Evolutionary conservation across 2,329 filamentous ascomycete genomes (phyloP).

Genomic region (Cercospora sesami): DNA sequence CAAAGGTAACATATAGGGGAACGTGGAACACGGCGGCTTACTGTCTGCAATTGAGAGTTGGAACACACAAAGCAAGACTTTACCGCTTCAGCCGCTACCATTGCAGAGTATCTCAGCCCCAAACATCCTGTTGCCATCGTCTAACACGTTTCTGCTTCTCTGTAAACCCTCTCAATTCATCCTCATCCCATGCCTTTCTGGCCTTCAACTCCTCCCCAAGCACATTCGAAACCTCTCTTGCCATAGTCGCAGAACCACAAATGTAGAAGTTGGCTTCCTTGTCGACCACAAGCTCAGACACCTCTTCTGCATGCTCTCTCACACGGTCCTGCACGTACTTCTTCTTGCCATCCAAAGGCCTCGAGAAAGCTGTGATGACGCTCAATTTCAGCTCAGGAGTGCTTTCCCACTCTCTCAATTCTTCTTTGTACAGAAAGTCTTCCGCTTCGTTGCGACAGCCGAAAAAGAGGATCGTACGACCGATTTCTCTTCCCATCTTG

Average conservation of each 20-base stretch:
- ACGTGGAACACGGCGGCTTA: background rate
- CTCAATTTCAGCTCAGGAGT: constrained; percentile 31
- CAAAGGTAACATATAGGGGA: background rate
- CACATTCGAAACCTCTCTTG: constrained; percentile 46
- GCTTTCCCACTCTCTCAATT: constrained; percentile 22
- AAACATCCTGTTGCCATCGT: constrained; percentile 33
- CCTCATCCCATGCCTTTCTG: constrained; percentile 21
- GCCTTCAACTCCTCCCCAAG: constrained; percentile 19
- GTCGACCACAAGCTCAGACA: constrained; percentile 36
- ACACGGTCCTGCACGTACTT: constrained; percentile 45
- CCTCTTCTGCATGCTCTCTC: constrained; percentile 35
- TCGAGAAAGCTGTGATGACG: constrained; percentile 41
- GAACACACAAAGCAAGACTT: background rate
- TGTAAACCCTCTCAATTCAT: constrained; percentile 23
- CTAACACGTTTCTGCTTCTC: constrained; percentile 31
- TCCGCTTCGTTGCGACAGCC: constrained; percentile 22
- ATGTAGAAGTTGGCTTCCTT: constrained; percentile 45
- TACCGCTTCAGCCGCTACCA: background rate
- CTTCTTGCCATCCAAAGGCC: constrained; percentile 28
- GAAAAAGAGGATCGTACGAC: constrained; percentile 39
- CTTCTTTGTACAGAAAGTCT: constrained; percentile 39
- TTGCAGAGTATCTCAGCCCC: constrained; percentile 20
- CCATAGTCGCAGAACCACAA: constrained; percentile 46
- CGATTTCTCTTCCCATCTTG: constrained; percentile 33
- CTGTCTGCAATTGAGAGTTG: background rate